These are phyloP conservation scores for Phytophthora vignae DNA, from an alignment of 352 stramenopile species.

Conservation along the genomic window DNA sequence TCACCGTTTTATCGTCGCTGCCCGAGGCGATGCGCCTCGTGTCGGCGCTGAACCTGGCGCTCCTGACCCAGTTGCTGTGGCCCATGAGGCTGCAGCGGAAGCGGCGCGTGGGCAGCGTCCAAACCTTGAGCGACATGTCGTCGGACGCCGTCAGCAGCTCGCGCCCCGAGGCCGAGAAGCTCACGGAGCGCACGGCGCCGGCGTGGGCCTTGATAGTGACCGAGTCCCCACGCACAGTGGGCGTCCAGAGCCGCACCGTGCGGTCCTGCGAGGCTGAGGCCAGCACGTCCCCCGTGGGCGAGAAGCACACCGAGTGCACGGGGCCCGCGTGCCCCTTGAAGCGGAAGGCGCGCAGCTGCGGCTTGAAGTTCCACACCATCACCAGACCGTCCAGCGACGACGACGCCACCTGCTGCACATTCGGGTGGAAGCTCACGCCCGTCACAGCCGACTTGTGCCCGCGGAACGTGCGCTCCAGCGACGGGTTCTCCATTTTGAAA, in stretches of 20 bases:
- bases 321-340: conserved; percentile 83
- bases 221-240: conserved; percentile 77
- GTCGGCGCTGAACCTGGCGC: conserved; percentile 83
- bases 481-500: not conserved
- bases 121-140: conserved; percentile 95
- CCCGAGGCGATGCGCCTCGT: conserved; percentile 71
- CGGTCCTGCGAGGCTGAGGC: conserved; percentile 92
- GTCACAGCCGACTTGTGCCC: conserved; percentile 85
- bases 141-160: conserved; percentile 92
- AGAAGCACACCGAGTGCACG: conserved; percentile 84
- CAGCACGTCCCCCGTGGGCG: conserved; percentile 79
- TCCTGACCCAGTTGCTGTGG: conserved; percentile 94
- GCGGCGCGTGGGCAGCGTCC: conserved; percentile 77
- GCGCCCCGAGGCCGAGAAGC: conserved; percentile 80
- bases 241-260: conserved; percentile 92
- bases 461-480: conserved; percentile 89
- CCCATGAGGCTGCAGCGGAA: conserved; percentile 91
- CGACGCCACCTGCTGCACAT: conserved; percentile 89
- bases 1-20: conserved; percentile 93
- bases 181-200: conserved; percentile 78
- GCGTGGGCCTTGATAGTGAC: conserved; percentile 79
- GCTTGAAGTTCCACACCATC: conserved; percentile 94
- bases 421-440: conserved; percentile 85
- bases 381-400: conserved; percentile 78
- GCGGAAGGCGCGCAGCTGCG: conserved; percentile 81